phyloP scores from a whole-genome alignment of 2,329 filamentous ascomycete species.

The Didymella pomorum region DNA sequence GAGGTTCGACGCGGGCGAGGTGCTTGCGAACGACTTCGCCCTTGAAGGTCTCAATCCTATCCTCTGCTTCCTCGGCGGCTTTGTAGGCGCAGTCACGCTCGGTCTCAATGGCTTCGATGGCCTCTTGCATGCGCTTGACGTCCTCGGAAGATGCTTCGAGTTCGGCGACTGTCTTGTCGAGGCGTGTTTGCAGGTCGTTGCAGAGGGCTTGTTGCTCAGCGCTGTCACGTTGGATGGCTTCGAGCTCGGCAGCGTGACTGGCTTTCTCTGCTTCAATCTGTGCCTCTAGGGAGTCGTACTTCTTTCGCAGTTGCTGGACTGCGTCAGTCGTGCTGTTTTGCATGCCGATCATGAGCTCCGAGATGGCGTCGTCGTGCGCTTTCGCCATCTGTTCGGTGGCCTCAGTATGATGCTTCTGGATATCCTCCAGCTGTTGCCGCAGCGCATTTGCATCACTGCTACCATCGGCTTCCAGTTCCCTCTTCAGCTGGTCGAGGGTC shows the following conservation, averaged over 20 bases:
- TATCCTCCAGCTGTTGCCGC: constrained; percentile 37
- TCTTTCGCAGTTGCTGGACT: constrained; percentile 45
- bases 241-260: constrained; percentile 34
- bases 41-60: constrained; percentile 48
- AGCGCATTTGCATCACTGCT: constrained; percentile 37
- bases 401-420: constrained; percentile 39
- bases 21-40: constrained; percentile 48
- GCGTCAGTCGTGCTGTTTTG: constrained; percentile 45
- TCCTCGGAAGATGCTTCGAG: constrained; percentile 21
- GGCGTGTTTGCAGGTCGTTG: constrained; percentile 28
- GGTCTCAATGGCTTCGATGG: constrained; percentile 24
- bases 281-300: constrained; percentile 39
- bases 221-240: constrained; percentile 28
- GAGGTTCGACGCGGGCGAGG: constrained; percentile 43
- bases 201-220: constrained; percentile 27
- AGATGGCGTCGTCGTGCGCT: constrained; percentile 48
- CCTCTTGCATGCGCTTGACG: constrained; percentile 23
- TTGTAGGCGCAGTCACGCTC: constrained; percentile 34
- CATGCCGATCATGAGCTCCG: constrained; percentile 47
- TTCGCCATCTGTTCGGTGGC: constrained; percentile 43
- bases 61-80: constrained; percentile 39
- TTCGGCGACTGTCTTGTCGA: constrained; percentile 26
- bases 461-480: constrained; percentile 41
- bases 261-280: constrained; percentile 31
- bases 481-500: constrained; percentile 41